Conservation (phyloP, 164 flowering plant species). For the Sedum album region DNA sequence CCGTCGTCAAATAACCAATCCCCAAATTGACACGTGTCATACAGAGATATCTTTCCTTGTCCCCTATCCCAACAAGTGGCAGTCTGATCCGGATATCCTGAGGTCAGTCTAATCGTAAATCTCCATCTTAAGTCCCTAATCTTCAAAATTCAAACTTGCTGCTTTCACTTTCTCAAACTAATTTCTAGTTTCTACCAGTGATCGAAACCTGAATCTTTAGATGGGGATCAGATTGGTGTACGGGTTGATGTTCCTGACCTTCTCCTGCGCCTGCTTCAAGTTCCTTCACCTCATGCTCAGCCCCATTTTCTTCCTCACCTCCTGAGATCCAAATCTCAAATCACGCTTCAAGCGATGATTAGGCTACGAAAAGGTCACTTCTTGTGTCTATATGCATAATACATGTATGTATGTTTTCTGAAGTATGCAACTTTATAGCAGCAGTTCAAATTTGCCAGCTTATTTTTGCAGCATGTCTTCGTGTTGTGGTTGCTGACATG, state of each 20-base stretch:
- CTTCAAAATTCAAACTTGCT: background rate
- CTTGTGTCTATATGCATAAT: background rate
- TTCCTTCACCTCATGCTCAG: conserved; percentile 32
- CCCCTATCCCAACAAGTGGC: background rate
- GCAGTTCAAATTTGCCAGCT: too few species aligned
- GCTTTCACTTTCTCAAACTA: too few species aligned
- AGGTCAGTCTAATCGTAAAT: too few species aligned
- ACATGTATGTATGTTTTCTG: background rate
- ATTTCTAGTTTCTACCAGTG: background rate
- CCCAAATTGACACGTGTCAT: background rate
- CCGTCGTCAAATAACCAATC: background rate
- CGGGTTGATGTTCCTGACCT: conserved; percentile 29
- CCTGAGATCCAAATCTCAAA: conserved; percentile 10
- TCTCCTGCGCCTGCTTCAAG: conserved; percentile 36
- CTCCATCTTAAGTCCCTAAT: background rate
- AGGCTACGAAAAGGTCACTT: background rate
- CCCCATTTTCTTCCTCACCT: conserved; percentile 30
- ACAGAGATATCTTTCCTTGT: background rate
- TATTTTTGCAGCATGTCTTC: background rate
- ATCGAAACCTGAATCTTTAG: background rate
- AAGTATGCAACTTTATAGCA: background rate
- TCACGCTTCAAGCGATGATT: background rate
- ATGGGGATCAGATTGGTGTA: conserved; percentile 29
- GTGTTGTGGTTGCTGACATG: background rate
- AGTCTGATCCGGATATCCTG: background rate